A percentile compares a stretch with the other conserved stretches of the same genome.
Conservation (phyloP, 805 yeast species). For the Priceomyces haplophilus region DNA sequence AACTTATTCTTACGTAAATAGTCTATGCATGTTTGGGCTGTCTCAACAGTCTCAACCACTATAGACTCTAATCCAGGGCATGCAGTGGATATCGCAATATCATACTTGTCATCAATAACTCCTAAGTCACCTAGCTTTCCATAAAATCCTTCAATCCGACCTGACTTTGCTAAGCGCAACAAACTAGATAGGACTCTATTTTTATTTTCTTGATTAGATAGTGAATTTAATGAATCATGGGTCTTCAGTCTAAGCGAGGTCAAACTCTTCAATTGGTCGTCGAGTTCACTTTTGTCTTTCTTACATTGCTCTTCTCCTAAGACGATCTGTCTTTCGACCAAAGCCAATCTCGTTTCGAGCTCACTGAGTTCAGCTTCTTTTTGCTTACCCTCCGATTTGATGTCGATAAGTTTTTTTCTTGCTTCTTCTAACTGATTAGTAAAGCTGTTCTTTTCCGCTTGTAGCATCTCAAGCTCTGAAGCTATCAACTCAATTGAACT, state of each 20-base stretch:
- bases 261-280: slow-evolving; percentile 53
- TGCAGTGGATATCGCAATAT: slow-evolving; percentile 92
- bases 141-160: slow-evolving; percentile 79
- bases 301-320: slow-evolving; percentile 58
- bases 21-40: slow-evolving; percentile 65
- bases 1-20: slow-evolving; percentile 75
- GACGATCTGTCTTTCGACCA: slow-evolving; percentile 50
- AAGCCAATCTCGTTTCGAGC: slow-evolving; percentile 48
- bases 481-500: slow-evolving; percentile 62
- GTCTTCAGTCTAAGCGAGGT: slow-evolving; percentile 56
- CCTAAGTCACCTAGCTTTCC: slow-evolving; percentile 94
- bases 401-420: slow-evolving; percentile 41
- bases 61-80: slow-evolving; percentile 87
- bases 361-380: slow-evolving; percentile 46
- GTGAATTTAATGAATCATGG: slow-evolving; percentile 61
- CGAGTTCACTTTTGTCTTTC: slow-evolving; percentile 47
- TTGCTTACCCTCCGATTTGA: slow-evolving; percentile 47
- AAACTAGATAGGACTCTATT: slow-evolving; percentile 71
- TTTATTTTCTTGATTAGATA: slow-evolving; percentile 60
- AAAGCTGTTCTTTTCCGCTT: slow-evolving; percentile 43
- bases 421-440: slow-evolving; percentile 45
- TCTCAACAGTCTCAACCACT: slow-evolving; percentile 78
- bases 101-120: slow-evolving; percentile 82
- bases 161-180: slow-evolving; percentile 66
- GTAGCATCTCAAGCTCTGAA: slow-evolving; percentile 60